Evolutionary conservation across 1,139 yeast genomes (phyloP).

Genomic region (Saccharomyces hybrid): DNA sequence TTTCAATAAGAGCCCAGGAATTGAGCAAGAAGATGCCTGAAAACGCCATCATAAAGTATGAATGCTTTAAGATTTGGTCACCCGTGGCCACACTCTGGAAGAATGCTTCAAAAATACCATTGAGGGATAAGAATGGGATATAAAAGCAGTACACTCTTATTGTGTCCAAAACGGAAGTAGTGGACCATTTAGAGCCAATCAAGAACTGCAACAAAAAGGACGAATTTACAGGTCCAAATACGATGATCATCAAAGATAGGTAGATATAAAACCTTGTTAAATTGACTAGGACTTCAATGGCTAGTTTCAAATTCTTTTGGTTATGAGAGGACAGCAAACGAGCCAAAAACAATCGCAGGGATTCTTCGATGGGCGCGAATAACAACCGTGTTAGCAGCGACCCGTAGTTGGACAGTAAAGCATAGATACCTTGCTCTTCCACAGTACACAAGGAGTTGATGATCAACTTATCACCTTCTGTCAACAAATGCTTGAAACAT

Average conservation of each 20-base stretch:
- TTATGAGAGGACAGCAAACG: slow-evolving; percentile 38
- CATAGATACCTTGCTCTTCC: slow-evolving; percentile 82
- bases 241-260: slow-evolving; percentile 42
- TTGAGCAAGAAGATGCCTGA: slow-evolving; percentile 43
- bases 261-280: slow-evolving; percentile 47
- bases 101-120: slow-evolving; percentile 85
- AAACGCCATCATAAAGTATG: slow-evolving; percentile 53
- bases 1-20: slow-evolving; percentile 43
- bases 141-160: slow-evolving; percentile 70
- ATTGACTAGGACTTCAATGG: slow-evolving; percentile 41
- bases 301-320: slow-evolving; percentile 33
- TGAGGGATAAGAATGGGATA: slow-evolving; percentile 78
- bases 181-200: slow-evolving; percentile 51
- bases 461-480: slow-evolving; percentile 84
- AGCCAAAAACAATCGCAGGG: slow-evolving; percentile 65
- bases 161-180: slow-evolving; percentile 46
- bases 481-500: slow-evolving; percentile 74
- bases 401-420: slow-evolving; percentile 82
- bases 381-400: slow-evolving; percentile 77
- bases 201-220: slow-evolving; percentile 41
- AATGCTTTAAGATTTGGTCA: slow-evolving; percentile 53
- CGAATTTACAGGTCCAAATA: slow-evolving; percentile 55
- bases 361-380: slow-evolving; percentile 87
- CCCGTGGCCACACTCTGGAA: slow-evolving; percentile 71
- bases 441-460: slow-evolving; percentile 64